Conservation (phyloP, 1,284 basidiomycete genomes). For the Puccinia triticina region DNA sequence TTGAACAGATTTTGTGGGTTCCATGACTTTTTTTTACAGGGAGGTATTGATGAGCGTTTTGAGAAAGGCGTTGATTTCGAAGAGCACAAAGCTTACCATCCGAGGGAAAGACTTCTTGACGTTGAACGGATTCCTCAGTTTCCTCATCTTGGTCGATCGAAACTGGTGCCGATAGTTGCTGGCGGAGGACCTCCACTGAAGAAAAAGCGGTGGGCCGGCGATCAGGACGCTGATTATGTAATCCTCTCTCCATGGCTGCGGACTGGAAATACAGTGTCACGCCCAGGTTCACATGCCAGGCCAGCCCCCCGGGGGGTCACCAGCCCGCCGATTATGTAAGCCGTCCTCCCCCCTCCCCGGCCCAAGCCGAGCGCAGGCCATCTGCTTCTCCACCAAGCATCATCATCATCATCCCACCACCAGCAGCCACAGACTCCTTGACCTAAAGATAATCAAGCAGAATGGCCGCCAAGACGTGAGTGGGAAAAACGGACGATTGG, state of each 20-base stretch:
- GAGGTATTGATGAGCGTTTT: conserved; percentile 12
- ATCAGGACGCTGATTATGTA: background rate
- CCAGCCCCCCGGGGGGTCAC: background rate
- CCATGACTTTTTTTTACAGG: conserved; percentile 67
- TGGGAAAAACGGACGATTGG: background rate
- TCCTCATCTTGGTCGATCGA: conserved; percentile 42
- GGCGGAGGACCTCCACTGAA: background rate
- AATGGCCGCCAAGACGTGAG: conserved; percentile 47
- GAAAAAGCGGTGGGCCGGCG: background rate
- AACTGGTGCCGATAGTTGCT: background rate
- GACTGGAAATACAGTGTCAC: background rate
- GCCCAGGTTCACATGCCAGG: background rate
- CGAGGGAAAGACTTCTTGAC: conserved; percentile 63
- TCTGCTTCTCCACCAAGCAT: background rate
- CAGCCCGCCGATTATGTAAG: background rate
- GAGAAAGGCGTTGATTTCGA: background rate
- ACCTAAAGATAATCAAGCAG: background rate
- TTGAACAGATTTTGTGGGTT: conserved; percentile 75
- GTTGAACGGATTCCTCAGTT: conserved; percentile 59
- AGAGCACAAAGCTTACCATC: conserved; percentile 61
- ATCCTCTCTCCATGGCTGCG: background rate
- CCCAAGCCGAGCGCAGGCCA: background rate
- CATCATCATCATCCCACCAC: conserved; percentile 4
- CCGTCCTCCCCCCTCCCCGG: background rate
- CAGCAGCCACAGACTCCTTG: background rate